Evolutionary conservation across 1,284 basidiomycete species (phyloP).

Genomic region (Neotropicomus parvogracilis): DNA sequence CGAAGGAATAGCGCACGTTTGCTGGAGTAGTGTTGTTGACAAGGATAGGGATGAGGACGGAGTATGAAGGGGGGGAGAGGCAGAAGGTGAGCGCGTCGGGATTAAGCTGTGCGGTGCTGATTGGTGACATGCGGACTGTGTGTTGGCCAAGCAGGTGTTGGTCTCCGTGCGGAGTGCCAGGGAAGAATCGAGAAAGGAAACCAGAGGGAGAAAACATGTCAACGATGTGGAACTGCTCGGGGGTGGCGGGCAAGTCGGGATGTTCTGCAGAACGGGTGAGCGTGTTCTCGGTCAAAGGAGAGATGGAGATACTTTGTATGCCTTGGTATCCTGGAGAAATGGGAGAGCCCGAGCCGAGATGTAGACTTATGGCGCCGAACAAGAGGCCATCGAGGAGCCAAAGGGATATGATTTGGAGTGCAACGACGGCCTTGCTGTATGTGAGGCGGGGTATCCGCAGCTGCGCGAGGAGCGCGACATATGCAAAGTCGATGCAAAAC

Average conservation of each 20-base stretch:
- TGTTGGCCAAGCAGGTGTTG: slow-evolving; percentile 82
- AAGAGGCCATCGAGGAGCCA: slow-evolving; percentile 64
- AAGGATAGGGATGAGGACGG: slow-evolving; percentile 72
- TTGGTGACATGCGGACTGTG: slow-evolving; percentile 86
- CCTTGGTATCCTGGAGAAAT: slow-evolving; percentile 20
- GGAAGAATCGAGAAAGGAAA: slow-evolving; percentile 38
- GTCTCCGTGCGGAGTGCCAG: slow-evolving; percentile 35
- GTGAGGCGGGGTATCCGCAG: slow-evolving; percentile 77
- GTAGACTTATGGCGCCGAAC: slow-evolving; percentile 65
- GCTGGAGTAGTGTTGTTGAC: slow-evolving; percentile 89
- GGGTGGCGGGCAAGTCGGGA: slow-evolving; percentile 41
- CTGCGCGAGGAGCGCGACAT: slow-evolving; percentile 55
- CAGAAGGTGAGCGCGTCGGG: slow-evolving; percentile 70
- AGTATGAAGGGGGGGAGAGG: slow-evolving; percentile 52
- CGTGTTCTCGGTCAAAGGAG: neutral
- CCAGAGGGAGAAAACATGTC: slow-evolving; percentile 49
- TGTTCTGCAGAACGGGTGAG: slow-evolving; percentile 28
- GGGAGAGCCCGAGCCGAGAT: slow-evolving; percentile 32
- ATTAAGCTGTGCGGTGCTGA: slow-evolving; percentile 82
- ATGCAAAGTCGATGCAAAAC: slow-evolving; percentile 64
- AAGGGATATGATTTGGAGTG: slow-evolving; percentile 55
- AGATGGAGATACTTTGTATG: slow-evolving; percentile 30
- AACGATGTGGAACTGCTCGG: slow-evolving; percentile 42
- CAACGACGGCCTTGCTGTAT: slow-evolving; percentile 59
- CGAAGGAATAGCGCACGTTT: slow-evolving; percentile 72